These are phyloP conservation scores for Aplosporella prunicola DNA, from an alignment of 2,329 filamentous ascomycete species.

Conservation along the genomic window DNA sequence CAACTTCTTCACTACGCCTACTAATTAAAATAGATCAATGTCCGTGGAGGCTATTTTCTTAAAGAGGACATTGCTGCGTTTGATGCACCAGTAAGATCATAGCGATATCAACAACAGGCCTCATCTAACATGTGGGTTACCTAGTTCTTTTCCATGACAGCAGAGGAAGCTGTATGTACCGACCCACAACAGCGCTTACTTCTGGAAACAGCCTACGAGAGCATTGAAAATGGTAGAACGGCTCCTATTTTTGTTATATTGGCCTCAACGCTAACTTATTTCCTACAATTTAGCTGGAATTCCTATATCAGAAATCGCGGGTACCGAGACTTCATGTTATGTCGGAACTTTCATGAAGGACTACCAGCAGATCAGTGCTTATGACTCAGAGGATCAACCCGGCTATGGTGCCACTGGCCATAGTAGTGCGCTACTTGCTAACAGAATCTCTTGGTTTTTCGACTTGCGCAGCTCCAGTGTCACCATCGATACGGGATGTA, in stretches of 20 bases:
- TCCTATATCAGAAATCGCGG: slow-evolving; percentile 10
- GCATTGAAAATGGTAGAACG: slow-evolving; percentile 14
- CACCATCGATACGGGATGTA: slow-evolving; percentile 26
- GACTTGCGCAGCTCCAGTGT: slow-evolving; percentile 21
- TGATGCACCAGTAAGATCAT: too few relatives aligned
- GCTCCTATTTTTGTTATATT: neutral
- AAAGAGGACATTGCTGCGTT: slow-evolving; percentile 14
- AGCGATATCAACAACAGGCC: too few relatives aligned
- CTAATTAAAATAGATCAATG: too few relatives aligned
- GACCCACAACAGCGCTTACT: slow-evolving; percentile 17
- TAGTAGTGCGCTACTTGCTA: slow-evolving; percentile 18
- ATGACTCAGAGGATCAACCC: neutral
- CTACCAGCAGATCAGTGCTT: neutral
- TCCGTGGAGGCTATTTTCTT: slow-evolving; percentile 13
- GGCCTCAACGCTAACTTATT: neutral
- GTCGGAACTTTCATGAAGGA: slow-evolving; percentile 17
- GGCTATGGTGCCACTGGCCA: slow-evolving; percentile 1
- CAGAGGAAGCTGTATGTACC: slow-evolving; percentile 13
- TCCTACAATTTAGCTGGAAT: slow-evolving; percentile 4
- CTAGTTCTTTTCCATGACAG: slow-evolving; percentile 16
- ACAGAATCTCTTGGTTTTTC: slow-evolving; percentile 23
- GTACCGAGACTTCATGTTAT: slow-evolving; percentile 18
- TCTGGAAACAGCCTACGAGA: slow-evolving; percentile 16
- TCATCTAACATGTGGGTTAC: too few relatives aligned
- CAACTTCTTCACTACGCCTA: slow-evolving; percentile 7